Evolutionary conservation across 495 filamentous ascomycete genomes (phyloP), one percentile per base, ranked within the genome.

Genomic region (Xylaria grammica): DNA sequence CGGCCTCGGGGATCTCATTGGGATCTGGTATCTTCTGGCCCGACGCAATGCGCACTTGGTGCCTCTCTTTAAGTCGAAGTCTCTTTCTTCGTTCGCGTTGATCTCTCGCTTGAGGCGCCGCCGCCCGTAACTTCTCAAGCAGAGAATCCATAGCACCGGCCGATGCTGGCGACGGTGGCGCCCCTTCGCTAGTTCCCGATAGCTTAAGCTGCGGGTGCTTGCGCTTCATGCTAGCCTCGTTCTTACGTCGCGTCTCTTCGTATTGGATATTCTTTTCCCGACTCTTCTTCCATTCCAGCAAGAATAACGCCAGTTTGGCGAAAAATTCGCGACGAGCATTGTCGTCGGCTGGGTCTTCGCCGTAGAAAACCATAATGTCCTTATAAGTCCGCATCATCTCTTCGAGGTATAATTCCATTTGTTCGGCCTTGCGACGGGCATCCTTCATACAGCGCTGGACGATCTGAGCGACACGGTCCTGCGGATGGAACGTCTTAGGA

Each of bases 261-360:
- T 94, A 74, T 38, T 82, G 73, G 22, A 93, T 77, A 77, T 99
- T 99, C 87, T 97, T 99, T 71, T 93, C 90, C 57, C 88, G 87
- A 46, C 92, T 96, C 86, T 90, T 93, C 91, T 93, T 97, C 91
- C 94, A 99, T 77, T 97, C 96, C 26, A 81, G 78, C 66, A 99
- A 86, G 81, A 99, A 99, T 22, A 84, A 76, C n/a, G 93, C 93
- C 68, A 99, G 85, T 80, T 98, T 98, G 53, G 89, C 83, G 69
- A 99, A 99, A 85, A 99, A 99, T 72, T 97, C 94, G 65, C 96
- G 86, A 59, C 94, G 87, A n/a, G 93, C 91, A 73, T 91, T 95
- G 34, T 99, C 95, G 73, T 99, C 96, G 17, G 84, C 82, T 36
- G 90, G 88, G 73, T 99, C 96, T 77, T 99, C 95, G 61, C 95